These are phyloP conservation scores for Penstemon davidsonii DNA, from an alignment of 257 asterid species.

Conservation along the genomic window DNA sequence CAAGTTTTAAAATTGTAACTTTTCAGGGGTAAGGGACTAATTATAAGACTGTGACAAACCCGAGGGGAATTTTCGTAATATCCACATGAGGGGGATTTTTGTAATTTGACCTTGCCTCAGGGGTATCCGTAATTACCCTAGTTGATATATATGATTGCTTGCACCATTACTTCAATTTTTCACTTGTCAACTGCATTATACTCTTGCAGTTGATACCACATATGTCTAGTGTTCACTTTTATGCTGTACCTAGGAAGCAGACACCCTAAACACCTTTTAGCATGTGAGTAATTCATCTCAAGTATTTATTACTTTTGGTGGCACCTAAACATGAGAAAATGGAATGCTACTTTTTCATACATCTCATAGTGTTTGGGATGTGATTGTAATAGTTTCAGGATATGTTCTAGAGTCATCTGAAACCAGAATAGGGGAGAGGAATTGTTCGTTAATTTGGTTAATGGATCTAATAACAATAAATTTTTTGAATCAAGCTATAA, in stretches of 20 bases:
- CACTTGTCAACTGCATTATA: background rate
- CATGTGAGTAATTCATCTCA: background rate
- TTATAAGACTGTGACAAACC: too few relatives aligned
- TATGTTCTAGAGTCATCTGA: too few relatives aligned
- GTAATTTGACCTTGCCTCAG: too few relatives aligned
- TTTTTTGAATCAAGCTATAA: too few relatives aligned
- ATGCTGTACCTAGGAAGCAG: slow-evolving; percentile 11
- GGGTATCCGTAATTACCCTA: too few relatives aligned
- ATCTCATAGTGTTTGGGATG: background rate
- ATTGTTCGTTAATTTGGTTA: background rate
- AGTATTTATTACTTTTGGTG: slow-evolving; percentile 10
- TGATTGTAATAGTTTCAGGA: background rate
- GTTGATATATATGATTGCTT: too few relatives aligned
- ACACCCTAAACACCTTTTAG: slow-evolving; percentile 5
- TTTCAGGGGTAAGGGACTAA: too few relatives aligned
- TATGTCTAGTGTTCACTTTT: slow-evolving; percentile 10
- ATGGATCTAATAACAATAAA: background rate
- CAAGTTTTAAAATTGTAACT: too few relatives aligned
- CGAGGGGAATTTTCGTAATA: too few relatives aligned
- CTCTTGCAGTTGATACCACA: slow-evolving; percentile 8
- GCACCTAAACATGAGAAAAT: background rate
- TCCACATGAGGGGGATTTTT: too few relatives aligned
- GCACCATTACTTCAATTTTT: too few relatives aligned
- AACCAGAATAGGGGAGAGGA: background rate
- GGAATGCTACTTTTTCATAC: background rate